Evolutionary conservation across 2,329 filamentous ascomycete species (phyloP).

Genomic region (Xylariaceae sp.): DNA sequence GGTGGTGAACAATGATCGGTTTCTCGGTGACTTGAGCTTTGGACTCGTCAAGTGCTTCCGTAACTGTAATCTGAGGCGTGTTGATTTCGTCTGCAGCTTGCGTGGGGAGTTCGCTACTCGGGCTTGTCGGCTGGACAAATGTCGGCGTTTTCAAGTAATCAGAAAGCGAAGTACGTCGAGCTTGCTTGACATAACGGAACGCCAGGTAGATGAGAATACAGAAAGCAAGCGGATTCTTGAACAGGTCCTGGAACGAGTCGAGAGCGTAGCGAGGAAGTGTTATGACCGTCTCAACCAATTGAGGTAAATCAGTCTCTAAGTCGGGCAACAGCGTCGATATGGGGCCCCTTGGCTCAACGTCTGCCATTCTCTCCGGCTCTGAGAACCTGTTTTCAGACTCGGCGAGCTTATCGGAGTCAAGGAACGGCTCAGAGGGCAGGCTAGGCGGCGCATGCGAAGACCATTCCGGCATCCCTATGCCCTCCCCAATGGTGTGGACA

Average conservation of each 20-base stretch:
- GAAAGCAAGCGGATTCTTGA: constrained; percentile 34
- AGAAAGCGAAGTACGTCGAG: constrained; percentile 29
- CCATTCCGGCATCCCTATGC: constrained; percentile 33
- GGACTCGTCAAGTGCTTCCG: background rate
- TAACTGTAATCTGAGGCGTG: constrained; percentile 4
- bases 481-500: constrained; percentile 59
- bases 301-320: constrained; percentile 34
- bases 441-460: constrained; percentile 36
- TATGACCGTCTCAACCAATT: constrained; percentile 47
- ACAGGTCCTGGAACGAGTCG: constrained; percentile 48
- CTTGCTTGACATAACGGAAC: constrained; percentile 42
- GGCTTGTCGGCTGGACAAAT: constrained; percentile 23
- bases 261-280: constrained; percentile 46
- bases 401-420: too few relatives aligned
- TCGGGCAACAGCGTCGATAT: constrained; percentile 28
- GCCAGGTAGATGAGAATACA: constrained; percentile 35
- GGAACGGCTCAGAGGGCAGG: constrained; percentile 24
- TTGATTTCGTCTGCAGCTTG: constrained; percentile 3
- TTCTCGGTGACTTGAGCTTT: constrained; percentile 6
- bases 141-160: constrained; percentile 20
- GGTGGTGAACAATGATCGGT: background rate
- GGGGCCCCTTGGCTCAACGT: constrained; percentile 32
- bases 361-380: constrained; percentile 17
- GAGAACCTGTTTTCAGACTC: background rate
- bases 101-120: constrained; percentile 2